These are phyloP conservation scores for Alternaria angustiovoidea DNA, from an alignment of 2,329 filamentous ascomycete genomes.

Conservation along the genomic window DNA sequence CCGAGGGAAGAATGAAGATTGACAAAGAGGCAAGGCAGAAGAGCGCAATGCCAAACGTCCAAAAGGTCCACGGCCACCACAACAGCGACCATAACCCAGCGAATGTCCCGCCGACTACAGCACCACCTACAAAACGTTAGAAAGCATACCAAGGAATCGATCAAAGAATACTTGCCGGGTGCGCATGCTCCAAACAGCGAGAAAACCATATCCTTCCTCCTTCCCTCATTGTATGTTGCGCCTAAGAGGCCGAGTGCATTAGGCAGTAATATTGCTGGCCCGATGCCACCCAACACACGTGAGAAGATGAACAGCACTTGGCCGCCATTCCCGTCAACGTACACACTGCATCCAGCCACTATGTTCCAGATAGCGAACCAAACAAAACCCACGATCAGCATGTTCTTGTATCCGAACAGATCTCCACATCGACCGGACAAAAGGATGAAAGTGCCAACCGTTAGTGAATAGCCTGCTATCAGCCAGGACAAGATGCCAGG, in stretches of 20 bases:
- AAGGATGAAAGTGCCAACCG: slow-evolving; percentile 61
- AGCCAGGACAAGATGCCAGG: slow-evolving; percentile 58
- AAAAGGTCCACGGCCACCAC: slow-evolving; percentile 65
- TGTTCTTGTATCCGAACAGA: slow-evolving; percentile 59
- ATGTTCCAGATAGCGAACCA: slow-evolving; percentile 61
- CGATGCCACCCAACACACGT: slow-evolving; percentile 59
- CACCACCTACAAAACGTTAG: slow-evolving; percentile 42
- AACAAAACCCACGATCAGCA: slow-evolving; percentile 59
- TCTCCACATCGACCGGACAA: slow-evolving; percentile 60
- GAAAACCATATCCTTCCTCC: slow-evolving; percentile 68
- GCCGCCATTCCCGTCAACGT: slow-evolving; percentile 34
- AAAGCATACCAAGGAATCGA: neutral
- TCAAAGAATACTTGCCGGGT: slow-evolving; percentile 42
- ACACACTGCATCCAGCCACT: slow-evolving; percentile 56
- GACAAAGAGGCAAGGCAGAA: slow-evolving; percentile 49
- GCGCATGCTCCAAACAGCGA: slow-evolving; percentile 60
- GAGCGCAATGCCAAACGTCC: slow-evolving; percentile 53
- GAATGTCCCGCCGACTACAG: slow-evolving; percentile 53
- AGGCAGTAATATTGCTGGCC: slow-evolving; percentile 69
- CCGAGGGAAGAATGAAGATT: slow-evolving; percentile 52
- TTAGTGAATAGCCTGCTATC: slow-evolving; percentile 59
- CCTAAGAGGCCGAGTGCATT: slow-evolving; percentile 71
- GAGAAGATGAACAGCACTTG: slow-evolving; percentile 50
- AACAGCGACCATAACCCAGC: slow-evolving; percentile 52
- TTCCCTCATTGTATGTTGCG: slow-evolving; percentile 63